phyloP scores from a whole-genome alignment of 1,284 basidiomycete genomes.

The Fomitiporia mediterranea region DNA sequence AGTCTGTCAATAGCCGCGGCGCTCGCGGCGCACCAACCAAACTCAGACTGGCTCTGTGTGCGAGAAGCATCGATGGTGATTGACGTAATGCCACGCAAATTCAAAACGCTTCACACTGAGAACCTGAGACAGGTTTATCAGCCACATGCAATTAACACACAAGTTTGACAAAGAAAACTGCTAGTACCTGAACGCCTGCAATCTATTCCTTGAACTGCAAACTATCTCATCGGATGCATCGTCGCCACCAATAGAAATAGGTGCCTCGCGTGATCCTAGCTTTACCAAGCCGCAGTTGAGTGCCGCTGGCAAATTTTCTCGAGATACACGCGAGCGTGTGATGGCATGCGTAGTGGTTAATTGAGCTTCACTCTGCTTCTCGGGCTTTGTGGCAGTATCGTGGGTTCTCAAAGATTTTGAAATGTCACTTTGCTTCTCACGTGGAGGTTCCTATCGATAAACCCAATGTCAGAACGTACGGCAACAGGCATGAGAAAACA shows the following conservation, averaged over 20 bases:
- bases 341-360: not conserved
- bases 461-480: not conserved
- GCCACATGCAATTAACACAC: too few species aligned
- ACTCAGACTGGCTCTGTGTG: too few species aligned
- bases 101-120: not conserved
- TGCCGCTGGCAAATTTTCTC: not conserved
- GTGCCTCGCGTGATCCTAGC: not conserved
- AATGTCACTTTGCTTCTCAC: not conserved
- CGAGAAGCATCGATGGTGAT: too few species aligned
- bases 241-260: conserved; percentile 10
- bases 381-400: not conserved
- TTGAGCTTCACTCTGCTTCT: not conserved
- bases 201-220: not conserved
- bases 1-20: too few species aligned
- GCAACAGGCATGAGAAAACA: not conserved
- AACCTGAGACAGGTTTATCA: not conserved
- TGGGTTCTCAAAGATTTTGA: not conserved
- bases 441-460: not conserved
- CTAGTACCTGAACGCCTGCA: conserved; percentile 12
- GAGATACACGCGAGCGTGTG: not conserved
- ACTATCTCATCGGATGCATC: conserved; percentile 6
- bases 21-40: too few species aligned
- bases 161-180: too few species aligned
- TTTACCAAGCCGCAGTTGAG: not conserved
- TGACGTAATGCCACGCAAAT: too few species aligned